Base-by-base conservation (phyloP, 768 basidiomycete species). In the Trametopsis cervina region DNA sequence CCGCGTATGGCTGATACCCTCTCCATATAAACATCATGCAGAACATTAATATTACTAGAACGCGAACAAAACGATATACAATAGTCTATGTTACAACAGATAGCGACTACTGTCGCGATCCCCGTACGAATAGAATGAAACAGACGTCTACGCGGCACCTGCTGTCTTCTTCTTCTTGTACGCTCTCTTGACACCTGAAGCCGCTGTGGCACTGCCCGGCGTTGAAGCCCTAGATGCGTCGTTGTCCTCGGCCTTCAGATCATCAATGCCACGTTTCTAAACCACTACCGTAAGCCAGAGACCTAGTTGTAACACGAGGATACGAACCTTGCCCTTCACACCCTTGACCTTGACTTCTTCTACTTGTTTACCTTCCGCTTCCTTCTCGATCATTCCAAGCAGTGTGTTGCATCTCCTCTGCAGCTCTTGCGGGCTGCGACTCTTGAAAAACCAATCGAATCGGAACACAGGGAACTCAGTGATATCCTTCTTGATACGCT, bases 391-490 rank as follows among this genome's bases (percentile, higher is more conserved):
- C 80, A 96, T 89, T 9, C 81, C 74, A 22, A 96, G 59, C 29
- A 97, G 62, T 2, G 95, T 96, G 57, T 85, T 85, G 58, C 92
- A 96, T 46, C 95, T 70, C 54, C 95, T 71, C 59, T 85, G 81
- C 48, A 98, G 68, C 67, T 98, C 95, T 58, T 89, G 83, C 2
- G 90, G 83, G 10, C 87, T 89, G 46, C 95, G 71, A 54, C 89
- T 91, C 73, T 95, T 94, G 75, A 93, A 86, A 71, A 96, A 97
- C 95, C 93, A 97, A 60, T 97, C 93, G 58, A 98, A 98, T 18
- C 94, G 75, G 71, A 97, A 99, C 12, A 94, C 87, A 1, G 95
- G 94, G 67, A 93, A 97, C 67, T 98, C 94, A 13, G 82, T 85
- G 54, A 98, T 92, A 65, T 98, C 95, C 65, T 85, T 81, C 77